A percentile compares a stretch with the other conserved stretches of the same genome.
phyloP scores from a whole-genome alignment of 2,329 filamentous ascomycete species.

The Gremmenia infestans region DNA sequence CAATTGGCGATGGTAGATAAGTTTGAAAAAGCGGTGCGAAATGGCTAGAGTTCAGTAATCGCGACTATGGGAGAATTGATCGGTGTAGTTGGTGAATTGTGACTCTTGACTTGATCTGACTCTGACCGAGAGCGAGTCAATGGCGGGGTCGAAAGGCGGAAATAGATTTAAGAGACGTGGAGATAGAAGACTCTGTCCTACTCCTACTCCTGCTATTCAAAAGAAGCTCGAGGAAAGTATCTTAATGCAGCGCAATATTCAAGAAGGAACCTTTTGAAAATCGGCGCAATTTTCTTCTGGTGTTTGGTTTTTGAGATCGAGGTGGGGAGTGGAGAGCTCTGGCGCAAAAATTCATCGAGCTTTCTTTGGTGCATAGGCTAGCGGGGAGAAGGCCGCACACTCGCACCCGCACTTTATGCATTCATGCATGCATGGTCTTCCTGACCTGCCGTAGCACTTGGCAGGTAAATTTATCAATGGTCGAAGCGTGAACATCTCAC shows the following conservation, averaged over 20 bases:
- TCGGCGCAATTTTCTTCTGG: background rate
- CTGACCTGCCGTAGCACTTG: background rate
- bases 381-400: no score
- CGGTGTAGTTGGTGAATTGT: background rate
- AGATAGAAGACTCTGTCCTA: background rate
- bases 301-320: background rate
- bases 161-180: slow-evolving; percentile 1
- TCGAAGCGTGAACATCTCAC: background rate
- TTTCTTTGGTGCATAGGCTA: no score
- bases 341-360: background rate
- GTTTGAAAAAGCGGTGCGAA: no score
- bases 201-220: background rate
- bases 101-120: slow-evolving; percentile 6
- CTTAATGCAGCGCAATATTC: background rate
- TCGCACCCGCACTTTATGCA: background rate
- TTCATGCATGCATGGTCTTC: background rate
- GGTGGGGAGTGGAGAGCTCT: background rate
- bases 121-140: slow-evolving; percentile 14
- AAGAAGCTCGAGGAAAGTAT: background rate
- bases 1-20: background rate
- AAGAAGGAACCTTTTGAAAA: background rate
- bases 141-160: slow-evolving; percentile 24
- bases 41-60: background rate
- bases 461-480: background rate
- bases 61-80: no score